Evolutionary conservation across 2,329 filamentous ascomycete genomes (phyloP), one percentile per base, ranked within the genome.

Genomic region (Neophaeococcomyces aloes): DNA sequence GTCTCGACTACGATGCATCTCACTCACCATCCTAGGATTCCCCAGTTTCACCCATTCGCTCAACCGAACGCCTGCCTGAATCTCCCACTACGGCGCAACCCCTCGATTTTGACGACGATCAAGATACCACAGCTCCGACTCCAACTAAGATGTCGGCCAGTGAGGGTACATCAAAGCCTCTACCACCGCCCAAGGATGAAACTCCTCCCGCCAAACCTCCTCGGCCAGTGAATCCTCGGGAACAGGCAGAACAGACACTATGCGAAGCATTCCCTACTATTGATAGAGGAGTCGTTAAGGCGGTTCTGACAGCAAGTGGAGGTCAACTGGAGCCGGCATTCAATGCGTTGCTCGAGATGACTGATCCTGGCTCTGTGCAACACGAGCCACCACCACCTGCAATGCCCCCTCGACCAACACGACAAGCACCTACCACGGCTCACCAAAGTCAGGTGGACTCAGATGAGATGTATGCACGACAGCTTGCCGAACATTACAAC

Each of bases 251-350:
- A 64, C 76, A 78, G 56, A 95, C 87, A 3, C 71, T 98, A 44
- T 89, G 86, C 62, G 91, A 98, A 63, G 91, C 91, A 0, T 98
- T 98, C 57, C 91, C 91, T 0, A 75, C 70, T 44, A 84, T 95
- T 48, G 91, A 98, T 42, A 61, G 67, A 6, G 63, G 78, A 34
- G 83, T 98, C 36, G 76, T 98, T 62, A 94, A 81, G 64, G 91
- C 91, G 23, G 83, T 98, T 0, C 67, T 98, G 51, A 74, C 76
- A 18, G 91, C 91, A 11, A 96, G 91, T 61, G 75, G 80, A 46
- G 89, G 88, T 47, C 79, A 82, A 57, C 80, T 96, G 37, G 91
- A 98, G 63, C 84, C 86, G 25, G 89, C 91, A 11, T 98, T 98
- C 67, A 91, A 95, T 66, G 91, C 91, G 29, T 74, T 98, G 33